These are phyloP conservation scores for Endotrypanum monterogeii DNA, from an alignment of 208 protist genomes.

Conservation along the genomic window DNA sequence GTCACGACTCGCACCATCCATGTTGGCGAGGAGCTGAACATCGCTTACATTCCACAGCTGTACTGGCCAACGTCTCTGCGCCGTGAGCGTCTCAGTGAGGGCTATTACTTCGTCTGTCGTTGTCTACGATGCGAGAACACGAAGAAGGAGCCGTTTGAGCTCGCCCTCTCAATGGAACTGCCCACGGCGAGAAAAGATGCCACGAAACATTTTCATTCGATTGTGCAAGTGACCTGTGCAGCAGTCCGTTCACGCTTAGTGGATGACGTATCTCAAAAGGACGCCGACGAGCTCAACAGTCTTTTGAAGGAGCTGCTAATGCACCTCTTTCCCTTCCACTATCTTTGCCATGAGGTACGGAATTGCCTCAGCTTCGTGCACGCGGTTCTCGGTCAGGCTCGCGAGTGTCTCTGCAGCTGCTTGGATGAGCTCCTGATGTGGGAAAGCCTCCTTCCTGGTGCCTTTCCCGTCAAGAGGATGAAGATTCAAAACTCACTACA, in stretches of 20 bases:
- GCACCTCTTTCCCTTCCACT: constrained; percentile 80
- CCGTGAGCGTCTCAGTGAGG: constrained; percentile 49
- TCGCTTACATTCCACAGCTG: constrained; percentile 86
- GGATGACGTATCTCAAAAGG: constrained; percentile 33
- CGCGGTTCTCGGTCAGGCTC: constrained; percentile 54
- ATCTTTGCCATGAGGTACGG: constrained; percentile 80
- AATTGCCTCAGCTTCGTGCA: constrained; percentile 86
- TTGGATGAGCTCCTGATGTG: constrained; percentile 82
- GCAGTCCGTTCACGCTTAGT: constrained; percentile 43
- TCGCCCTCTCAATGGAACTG: constrained; percentile 42
- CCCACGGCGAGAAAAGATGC: constrained; percentile 26
- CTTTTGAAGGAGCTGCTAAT: constrained; percentile 44
- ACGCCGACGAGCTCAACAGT: constrained; percentile 41
- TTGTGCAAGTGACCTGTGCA: constrained; percentile 55
- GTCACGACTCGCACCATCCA: constrained; percentile 60
- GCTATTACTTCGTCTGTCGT: constrained; percentile 81
- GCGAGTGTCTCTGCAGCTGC: constrained; percentile 51
- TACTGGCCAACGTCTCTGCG: constrained; percentile 81
- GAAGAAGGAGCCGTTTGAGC: constrained; percentile 58
- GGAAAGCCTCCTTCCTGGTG: constrained; percentile 80
- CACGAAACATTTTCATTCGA: constrained; percentile 46
- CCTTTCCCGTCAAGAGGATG: constrained; percentile 78
- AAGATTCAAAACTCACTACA: constrained; percentile 75
- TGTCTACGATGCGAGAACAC: constrained; percentile 59
- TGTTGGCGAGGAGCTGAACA: constrained; percentile 74